Base-by-base conservation (phyloP, 1,139 yeast genomes). In the Scheffersomyces stambukii region DNA sequence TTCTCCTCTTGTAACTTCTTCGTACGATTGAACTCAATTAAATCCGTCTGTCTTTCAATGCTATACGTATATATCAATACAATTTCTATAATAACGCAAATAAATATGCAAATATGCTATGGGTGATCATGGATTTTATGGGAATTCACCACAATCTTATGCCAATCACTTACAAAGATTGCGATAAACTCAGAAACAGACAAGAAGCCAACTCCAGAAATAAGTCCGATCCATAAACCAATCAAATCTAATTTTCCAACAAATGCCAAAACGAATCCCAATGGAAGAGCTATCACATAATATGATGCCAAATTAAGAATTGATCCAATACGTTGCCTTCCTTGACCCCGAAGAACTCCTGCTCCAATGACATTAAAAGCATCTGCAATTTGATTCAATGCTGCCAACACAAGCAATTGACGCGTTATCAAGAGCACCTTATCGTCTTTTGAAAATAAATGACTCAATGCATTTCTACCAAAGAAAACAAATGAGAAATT, bases 331-430 rank as follows among this genome's bases (percentile, higher is more conserved):
- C 54, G 42, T 38, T 66, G 72, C 36, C 68, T 48, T 2, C 72
- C 72, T 42, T 65, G 71, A 2, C 72, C 72, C 30, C 73, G 47
- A 32, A 66, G 53, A 29, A 72, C 46, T 36, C 74, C 74, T 4
- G 72, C 69, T 16, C 58, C 56, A 9, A 64, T 43, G 8, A 63
- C 66, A 38, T 67, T 68, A 32, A 59, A 45, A 2, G 61, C 42
- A 43, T 67, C 75, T 11, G 53, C 46, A 13, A 64, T 32, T 46
- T 68, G 74, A 33, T 64, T 63, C n/a, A 60, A 29, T 2, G 68
- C 66, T 3, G 59, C 57, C 30, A 64, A 45, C 3, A 46, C 39
- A 18, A 64, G 38, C 25, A 64, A 46, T 11, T 30, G 26, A 14
- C 45, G 41, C 23, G 61, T 45, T 21, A 56, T 48, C n/a, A 38